A percentile compares a stretch with the other conserved stretches of the same genome.
Conservation (phyloP, 495 filamentous ascomycete genomes). For the Tuber indicum region DNA sequence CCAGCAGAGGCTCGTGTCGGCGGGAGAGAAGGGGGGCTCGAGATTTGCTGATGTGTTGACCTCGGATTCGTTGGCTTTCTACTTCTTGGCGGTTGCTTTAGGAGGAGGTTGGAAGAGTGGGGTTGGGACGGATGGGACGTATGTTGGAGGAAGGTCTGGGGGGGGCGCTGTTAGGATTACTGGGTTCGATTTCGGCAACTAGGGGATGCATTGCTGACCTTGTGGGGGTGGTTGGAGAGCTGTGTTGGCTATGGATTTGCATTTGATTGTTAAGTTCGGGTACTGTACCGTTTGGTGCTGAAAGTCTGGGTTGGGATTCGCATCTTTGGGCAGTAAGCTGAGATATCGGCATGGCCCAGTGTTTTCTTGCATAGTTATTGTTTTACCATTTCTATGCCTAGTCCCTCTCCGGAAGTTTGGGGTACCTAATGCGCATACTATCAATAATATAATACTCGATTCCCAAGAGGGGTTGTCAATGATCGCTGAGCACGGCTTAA, state of each 20-base stretch:
- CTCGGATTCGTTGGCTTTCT: not conserved
- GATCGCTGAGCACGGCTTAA: not conserved
- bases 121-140: not conserved
- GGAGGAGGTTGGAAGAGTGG: not conserved
- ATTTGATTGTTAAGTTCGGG: too few species aligned
- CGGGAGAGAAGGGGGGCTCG: not conserved
- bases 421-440: too few species aligned
- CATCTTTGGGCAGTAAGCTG: not conserved
- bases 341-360: not conserved
- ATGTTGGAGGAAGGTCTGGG: not conserved
- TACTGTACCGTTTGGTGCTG: not conserved
- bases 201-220: not conserved
- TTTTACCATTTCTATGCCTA: not conserved
- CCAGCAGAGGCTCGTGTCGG: not conserved
- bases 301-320: not conserved
- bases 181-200: not conserved
- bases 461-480: not conserved
- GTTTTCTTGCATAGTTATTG: not conserved
- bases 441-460: not conserved
- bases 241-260: not conserved
- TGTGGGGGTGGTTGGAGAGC: not conserved
- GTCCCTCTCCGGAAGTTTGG: too few species aligned
- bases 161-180: not conserved
- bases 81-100: not conserved
- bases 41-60: not conserved